A percentile compares a stretch with the other conserved stretches of the same genome.
Conservation (phyloP, 208 protist species). For the Leishmania aethiopica region DNA sequence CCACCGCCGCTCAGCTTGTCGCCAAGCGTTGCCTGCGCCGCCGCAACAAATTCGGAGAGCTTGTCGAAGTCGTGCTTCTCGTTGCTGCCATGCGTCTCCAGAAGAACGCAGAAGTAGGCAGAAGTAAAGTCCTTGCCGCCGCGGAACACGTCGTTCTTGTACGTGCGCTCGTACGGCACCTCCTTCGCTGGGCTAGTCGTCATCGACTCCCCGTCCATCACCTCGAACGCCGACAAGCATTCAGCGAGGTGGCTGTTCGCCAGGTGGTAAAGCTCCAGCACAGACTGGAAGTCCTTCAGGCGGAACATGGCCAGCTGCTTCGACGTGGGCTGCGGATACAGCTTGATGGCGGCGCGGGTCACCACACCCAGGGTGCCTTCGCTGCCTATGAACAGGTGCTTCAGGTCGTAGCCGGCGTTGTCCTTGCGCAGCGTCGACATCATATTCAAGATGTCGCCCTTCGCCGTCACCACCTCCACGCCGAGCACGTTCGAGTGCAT, state of each 20-base stretch:
- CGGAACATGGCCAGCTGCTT: slow-evolving; percentile 90
- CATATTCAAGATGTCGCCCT: slow-evolving; percentile 76
- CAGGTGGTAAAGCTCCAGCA: slow-evolving; percentile 70
- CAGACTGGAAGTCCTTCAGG: slow-evolving; percentile 63
- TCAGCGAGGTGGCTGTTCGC: slow-evolving; percentile 90
- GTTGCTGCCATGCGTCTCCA: slow-evolving; percentile 95
- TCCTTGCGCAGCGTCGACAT: slow-evolving; percentile 94
- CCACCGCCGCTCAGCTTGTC: slow-evolving; percentile 38
- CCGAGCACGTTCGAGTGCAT: slow-evolving; percentile 96
- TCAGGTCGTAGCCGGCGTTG: slow-evolving; percentile 97
- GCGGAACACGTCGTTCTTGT: slow-evolving; percentile 52
- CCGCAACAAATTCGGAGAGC: slow-evolving; percentile 56
- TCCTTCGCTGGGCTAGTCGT: slow-evolving; percentile 46
- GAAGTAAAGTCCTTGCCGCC: slow-evolving; percentile 43
- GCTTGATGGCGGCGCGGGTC: slow-evolving; percentile 73
- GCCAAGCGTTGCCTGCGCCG: slow-evolving; percentile 44
- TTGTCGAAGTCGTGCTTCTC: slow-evolving; percentile 90
- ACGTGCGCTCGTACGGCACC: slow-evolving; percentile 47
- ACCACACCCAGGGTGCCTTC: slow-evolving; percentile 97
- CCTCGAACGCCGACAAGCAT: slow-evolving; percentile 95
- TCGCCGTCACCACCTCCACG: slow-evolving; percentile 91
- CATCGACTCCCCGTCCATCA: slow-evolving; percentile 90
- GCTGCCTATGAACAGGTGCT: slow-evolving; percentile 97
- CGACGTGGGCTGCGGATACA: slow-evolving; percentile 59
- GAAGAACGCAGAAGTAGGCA: slow-evolving; percentile 89